Percentiles rank a stretch among this genome's conserved stretches.
Conservation (phyloP, 805 yeast genomes). For the Candida orba region DNA sequence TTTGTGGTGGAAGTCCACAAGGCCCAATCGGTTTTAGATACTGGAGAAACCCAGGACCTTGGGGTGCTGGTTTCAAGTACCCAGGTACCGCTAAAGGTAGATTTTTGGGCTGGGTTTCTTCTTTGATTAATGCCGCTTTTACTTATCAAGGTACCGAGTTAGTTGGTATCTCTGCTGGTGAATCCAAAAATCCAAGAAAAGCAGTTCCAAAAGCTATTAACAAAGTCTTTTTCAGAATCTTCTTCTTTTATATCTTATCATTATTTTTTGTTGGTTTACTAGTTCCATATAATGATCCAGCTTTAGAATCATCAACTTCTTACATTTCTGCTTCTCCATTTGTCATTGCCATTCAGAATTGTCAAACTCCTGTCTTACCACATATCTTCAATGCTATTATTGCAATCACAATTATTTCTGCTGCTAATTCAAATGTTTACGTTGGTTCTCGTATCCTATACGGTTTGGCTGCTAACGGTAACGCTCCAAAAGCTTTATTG, state of each 20-base stretch:
- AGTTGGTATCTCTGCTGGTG: conserved; percentile 72
- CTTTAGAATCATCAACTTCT: conserved; percentile 30
- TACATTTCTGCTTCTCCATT: conserved; percentile 61
- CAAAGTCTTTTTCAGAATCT: conserved; percentile 59
- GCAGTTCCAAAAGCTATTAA: conserved; percentile 56
- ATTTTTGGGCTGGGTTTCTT: conserved; percentile 64
- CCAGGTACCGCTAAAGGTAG: conserved; percentile 43
- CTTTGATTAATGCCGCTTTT: conserved; percentile 66
- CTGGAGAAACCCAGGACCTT: conserved; percentile 75
- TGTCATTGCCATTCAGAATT: conserved; percentile 60
- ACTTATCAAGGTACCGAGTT: conserved; percentile 77
- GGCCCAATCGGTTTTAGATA: conserved; percentile 76
- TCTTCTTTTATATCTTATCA: conserved; percentile 58
- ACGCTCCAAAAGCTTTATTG: conserved; percentile 50
- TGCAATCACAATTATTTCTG: conserved; percentile 58
- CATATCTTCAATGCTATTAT: conserved; percentile 69
- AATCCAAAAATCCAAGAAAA: conserved; percentile 51
- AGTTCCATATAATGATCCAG: conserved; percentile 58
- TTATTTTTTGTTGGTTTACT: conserved; percentile 63
- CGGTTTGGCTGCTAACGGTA: conserved; percentile 50
- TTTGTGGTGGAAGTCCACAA: conserved; percentile 61
- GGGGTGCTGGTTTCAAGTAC: conserved; percentile 58
- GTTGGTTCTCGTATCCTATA: conserved; percentile 65
- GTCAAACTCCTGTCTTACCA: conserved; percentile 61
- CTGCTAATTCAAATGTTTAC: conserved; percentile 71